Evolutionary conservation across 2,329 filamentous ascomycete species (phyloP).

Genomic region (Teratosphaeria zuluensis): DNA sequence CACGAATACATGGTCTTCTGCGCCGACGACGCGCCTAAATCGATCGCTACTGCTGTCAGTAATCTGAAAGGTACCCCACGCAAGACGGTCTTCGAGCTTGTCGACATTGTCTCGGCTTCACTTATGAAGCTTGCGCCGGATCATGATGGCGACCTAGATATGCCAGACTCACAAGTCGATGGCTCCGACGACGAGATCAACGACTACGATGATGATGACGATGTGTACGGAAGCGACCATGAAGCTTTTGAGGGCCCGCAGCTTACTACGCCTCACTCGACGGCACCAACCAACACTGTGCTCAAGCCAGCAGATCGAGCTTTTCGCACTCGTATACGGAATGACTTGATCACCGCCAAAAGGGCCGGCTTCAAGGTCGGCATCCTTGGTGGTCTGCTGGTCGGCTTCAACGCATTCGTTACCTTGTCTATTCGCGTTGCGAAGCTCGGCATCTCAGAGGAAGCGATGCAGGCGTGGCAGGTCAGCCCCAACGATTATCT

Average conservation of each 20-base stretch:
- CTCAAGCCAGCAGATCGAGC: constrained; percentile 2
- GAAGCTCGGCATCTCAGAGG: constrained; percentile 63
- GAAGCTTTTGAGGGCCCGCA: constrained; percentile 16
- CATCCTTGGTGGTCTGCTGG: constrained; percentile 44
- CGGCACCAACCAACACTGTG: neutral
- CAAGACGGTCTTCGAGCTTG: constrained; percentile 40
- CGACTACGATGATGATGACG: constrained; percentile 27
- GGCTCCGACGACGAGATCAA: constrained; percentile 24
- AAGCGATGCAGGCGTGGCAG: constrained; percentile 69
- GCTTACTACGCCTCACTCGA: constrained; percentile 5
- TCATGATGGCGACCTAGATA: constrained; percentile 33
- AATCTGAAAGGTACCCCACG: constrained; percentile 35
- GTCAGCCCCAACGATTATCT: constrained; percentile 58
- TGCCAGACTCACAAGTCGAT: constrained; percentile 28
- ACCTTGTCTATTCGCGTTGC: constrained; percentile 59
- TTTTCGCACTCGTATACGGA: constrained; percentile 19
- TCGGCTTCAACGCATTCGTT: constrained; percentile 43
- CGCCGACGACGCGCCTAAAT: constrained; percentile 36
- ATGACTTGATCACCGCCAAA: constrained; percentile 53
- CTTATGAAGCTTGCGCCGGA: constrained; percentile 27
- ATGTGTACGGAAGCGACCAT: constrained; percentile 22
- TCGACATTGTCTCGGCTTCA: constrained; percentile 36
- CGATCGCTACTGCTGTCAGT: constrained; percentile 36
- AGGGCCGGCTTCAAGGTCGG: constrained; percentile 62
- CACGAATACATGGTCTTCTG: constrained; percentile 51